Evolutionary conservation across 306 rosid species (phyloP), one percentile per base, ranked within the genome.

Genomic region (Sphenostylis stenocarpa): DNA sequence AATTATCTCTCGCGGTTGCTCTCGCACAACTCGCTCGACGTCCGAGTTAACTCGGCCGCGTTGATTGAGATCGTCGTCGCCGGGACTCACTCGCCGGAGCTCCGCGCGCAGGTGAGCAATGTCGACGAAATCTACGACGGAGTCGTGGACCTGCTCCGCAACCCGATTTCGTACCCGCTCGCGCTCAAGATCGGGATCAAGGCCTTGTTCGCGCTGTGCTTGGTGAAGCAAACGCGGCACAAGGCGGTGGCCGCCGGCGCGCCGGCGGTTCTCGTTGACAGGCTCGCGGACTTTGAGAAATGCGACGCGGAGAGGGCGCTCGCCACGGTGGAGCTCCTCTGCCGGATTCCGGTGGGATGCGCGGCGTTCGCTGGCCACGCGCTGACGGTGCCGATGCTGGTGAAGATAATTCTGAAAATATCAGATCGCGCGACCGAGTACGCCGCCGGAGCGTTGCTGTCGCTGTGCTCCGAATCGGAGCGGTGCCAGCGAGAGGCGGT

Each of bases 351-450:
- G 14, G 78, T 62, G 0, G 97, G 98, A 0, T 81, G 88, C 44
- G 74, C 77, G 13, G 90, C 91, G 63, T 91, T 95, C 13, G 89
- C 86, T 0, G 82, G 24, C 8, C 97, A 92, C 75, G 97, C 95
- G 66, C 91, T 92, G 41, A 90, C 96, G 45, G 92, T 90, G 13
- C 96, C 98, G 51, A 80, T 92, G 76, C 74, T 95, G 57, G 98
- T 95, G 78, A 95, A 92, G 82, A 77, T 90, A 38, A 95, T 95
- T 24, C 81, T 95, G 53, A 92, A 87, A 71, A 89, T 92, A 36
- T 95, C 97, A 1, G 93, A 89, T 23, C 81, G 98, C 3, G 97
- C 97, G 57, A 95, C 97, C 61, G 98, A 95, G 82, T 92, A 91
- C 67, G 97, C 97, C 0, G 91, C 96, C 16, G 96, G 98, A 19